Evolutionary conservation across 169 alveolate species (phyloP).

Genomic region (Plasmodium billcollinsi): DNA sequence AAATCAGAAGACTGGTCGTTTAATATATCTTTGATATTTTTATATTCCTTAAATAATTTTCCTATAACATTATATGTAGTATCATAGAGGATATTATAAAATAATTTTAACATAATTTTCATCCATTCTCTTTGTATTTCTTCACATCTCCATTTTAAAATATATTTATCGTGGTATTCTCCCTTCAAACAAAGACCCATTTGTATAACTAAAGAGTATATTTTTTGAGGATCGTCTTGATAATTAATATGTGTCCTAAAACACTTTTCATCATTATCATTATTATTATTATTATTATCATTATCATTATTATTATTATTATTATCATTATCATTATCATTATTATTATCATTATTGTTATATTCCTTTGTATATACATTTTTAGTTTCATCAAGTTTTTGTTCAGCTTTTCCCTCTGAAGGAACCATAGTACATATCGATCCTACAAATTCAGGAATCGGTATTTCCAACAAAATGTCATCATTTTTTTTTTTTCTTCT

Average conservation of each 20-base stretch:
- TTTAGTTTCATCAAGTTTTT: neutral
- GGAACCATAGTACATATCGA: too few relatives aligned
- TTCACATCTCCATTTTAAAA: conserved; percentile 6
- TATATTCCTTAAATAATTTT: conserved; percentile 44
- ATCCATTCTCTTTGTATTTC: conserved; percentile 52
- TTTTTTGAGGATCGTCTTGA: too few relatives aligned
- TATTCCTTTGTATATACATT: neutral
- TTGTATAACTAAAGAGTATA: conserved; percentile 23
- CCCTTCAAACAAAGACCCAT: conserved; percentile 34
- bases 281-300: neutral
- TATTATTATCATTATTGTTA: neutral
- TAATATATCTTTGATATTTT: conserved; percentile 43
- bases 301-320: neutral
- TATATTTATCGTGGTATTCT: neutral
- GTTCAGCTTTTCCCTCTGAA: neutral
- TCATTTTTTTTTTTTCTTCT: conserved; percentile 39
- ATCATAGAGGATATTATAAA: conserved; percentile 58
- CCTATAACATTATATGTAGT: conserved; percentile 50
- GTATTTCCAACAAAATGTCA: neutral
- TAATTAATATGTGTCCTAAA: neutral
- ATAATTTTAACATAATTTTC: conserved; percentile 35
- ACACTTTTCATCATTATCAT: neutral
- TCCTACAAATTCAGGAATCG: neutral
- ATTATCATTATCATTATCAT: neutral
- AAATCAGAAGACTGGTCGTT: conserved; percentile 32